phyloP scores from a whole-genome alignment of 2,329 filamentous ascomycete genomes.

The Xylaria hypoxylon region DNA sequence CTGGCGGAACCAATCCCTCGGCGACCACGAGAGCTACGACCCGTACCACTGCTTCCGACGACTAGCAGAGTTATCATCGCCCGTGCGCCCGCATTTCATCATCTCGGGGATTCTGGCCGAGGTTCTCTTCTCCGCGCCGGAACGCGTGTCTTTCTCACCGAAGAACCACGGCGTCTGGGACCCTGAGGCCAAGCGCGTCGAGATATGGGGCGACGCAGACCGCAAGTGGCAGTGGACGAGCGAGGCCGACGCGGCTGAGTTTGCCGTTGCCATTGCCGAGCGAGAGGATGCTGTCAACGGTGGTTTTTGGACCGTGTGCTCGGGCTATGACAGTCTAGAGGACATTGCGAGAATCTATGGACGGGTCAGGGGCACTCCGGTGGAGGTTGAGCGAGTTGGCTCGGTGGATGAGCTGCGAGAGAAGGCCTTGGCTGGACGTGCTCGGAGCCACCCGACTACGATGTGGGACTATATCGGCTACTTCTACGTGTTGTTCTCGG shows the following conservation, averaged over 20 bases:
- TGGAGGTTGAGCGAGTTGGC: slow-evolving; percentile 37
- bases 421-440: slow-evolving; percentile 31
- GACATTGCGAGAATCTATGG: slow-evolving; percentile 39
- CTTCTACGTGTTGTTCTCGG: slow-evolving; percentile 36
- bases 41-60: slow-evolving; percentile 50
- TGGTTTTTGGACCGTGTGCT: slow-evolving; percentile 40
- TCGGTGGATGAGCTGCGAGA: slow-evolving; percentile 36
- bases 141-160: slow-evolving; percentile 36
- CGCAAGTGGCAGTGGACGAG: slow-evolving; percentile 40
- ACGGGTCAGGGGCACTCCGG: slow-evolving; percentile 23
- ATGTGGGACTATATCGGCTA: slow-evolving; percentile 42
- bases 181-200: slow-evolving; percentile 31
- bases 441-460: slow-evolving; percentile 24
- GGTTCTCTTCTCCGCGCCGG: slow-evolving; percentile 41
- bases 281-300: slow-evolving; percentile 35
- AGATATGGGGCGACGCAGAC: slow-evolving; percentile 35
- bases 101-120: slow-evolving; percentile 49
- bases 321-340: slow-evolving; percentile 31
- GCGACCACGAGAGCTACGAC: slow-evolving; percentile 52
- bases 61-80: slow-evolving; percentile 46
- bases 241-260: slow-evolving; percentile 38
- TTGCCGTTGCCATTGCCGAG: slow-evolving; percentile 33
- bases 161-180: slow-evolving; percentile 39
- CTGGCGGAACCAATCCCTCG: slow-evolving; percentile 42
- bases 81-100: slow-evolving; percentile 44